These are phyloP conservation scores for Stenogyne calaminthoides DNA, from an alignment of 305 asterid species.

Conservation along the genomic window DNA sequence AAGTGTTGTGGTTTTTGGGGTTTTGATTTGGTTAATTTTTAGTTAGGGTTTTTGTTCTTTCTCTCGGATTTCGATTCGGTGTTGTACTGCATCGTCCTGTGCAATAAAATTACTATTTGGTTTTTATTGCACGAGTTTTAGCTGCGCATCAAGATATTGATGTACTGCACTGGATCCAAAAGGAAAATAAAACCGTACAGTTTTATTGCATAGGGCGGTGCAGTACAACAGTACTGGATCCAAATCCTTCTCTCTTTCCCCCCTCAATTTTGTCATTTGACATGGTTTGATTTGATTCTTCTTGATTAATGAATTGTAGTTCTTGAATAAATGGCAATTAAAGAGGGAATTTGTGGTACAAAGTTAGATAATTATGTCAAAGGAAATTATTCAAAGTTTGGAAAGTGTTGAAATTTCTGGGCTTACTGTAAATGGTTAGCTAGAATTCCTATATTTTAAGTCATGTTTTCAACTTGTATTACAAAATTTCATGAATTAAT, in stretches of 20 bases:
- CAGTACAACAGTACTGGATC: no score
- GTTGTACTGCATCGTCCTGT: no score
- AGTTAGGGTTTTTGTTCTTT: not conserved
- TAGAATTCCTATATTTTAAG: not conserved
- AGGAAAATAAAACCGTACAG: no score
- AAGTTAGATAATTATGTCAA: not conserved
- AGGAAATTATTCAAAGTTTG: not conserved
- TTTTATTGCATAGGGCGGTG: no score
- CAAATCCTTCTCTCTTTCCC: not conserved
- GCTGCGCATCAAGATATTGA: no score
- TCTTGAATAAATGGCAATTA: not conserved
- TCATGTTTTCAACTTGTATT: not conserved
- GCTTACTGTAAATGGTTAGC: not conserved
- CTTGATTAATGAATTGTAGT: not conserved
- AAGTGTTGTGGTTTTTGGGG: not conserved
- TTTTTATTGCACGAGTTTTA: no score
- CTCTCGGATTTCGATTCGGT: no score
- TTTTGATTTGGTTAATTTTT: not conserved
- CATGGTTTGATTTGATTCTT: not conserved
- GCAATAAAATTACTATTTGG: no score
- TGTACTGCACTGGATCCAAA: no score
- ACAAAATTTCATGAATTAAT: not conserved
- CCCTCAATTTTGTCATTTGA: not conserved
- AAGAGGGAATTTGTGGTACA: not conserved
- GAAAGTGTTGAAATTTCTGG: not conserved